Base-by-base conservation (phyloP, 2,329 filamentous ascomycete species). In the Venturia pyrina region DNA sequence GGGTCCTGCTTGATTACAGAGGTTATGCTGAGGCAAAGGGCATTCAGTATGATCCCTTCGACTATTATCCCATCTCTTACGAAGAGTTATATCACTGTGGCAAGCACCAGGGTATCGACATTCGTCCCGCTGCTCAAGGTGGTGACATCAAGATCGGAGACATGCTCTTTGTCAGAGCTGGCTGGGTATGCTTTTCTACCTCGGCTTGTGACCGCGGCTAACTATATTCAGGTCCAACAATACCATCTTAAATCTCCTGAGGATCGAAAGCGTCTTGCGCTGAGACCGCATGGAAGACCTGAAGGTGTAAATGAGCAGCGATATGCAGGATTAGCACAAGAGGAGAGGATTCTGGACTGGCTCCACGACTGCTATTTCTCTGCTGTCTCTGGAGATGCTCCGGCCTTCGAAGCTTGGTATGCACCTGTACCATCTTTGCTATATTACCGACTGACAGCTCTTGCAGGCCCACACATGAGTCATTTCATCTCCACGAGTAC, bases 311-410 rank as follows among this genome's bases (percentile, higher is more conserved):
- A 5, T 3, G 74, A 77, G 3, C 73, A 79, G 62, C 65, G 74
- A 10, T 85, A 79, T 70, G 80, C 79, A 0, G 83, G 83, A 0
- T 66, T 85, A 3, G 78, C 78, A 60, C 82, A 84, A 68, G 81
- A 83, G 62, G 75, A 83, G 61, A 81, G 81, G 57, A 81, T 87
- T 4, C 77, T 85, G 8, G 81, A 84, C 64, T 91, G 87, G 87
- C 68, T 90, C 67, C 88, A 89, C 77, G 86, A 90, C 71, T 84
- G 82, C 69, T 86, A 87, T 64, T 90, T 91, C 69, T 80, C 87
- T 0, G 85, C 84, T 0, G 86, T 88, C 1, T 86, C 82, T 0
- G 85, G 85, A 0, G 88, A 91, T 71, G 77, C 81, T 15, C 83
- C 82, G 24, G 79, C 82, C 0, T 89, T 90, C 68, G 88, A 91